Evolutionary conservation across 2,329 filamentous ascomycete genomes (phyloP), one percentile per base, ranked within the genome.

Genomic region (Aureobasidium namibiae): DNA sequence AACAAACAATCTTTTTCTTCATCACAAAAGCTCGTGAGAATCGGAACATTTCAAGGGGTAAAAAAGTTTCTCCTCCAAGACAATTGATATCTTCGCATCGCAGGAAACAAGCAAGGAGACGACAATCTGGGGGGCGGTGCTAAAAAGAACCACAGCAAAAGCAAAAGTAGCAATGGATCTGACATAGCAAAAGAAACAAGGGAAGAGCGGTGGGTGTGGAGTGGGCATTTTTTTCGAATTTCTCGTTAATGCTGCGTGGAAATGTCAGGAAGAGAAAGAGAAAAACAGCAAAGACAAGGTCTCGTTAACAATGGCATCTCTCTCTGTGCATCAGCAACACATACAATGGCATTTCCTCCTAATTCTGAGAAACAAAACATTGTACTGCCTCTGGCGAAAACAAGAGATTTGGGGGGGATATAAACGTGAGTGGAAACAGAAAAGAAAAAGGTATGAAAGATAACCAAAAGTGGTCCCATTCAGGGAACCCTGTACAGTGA

Each of bases 181-280:
- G 26, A 9, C 9, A 29, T 29, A 29, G 26, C 7, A 50, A 39
- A 45, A n/a, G 31, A 11, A 14, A 13, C 24, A 16, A 23, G 16
- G 24, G 24, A 33, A 49, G 11, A 49, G 31, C 23, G 31, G 46
- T 34, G 18, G 23, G 46, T 16, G n/a, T 23, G 18, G 46, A n/a
- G n/a, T 36, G 50, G 50, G 26, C 38, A 44, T 44, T 56, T 56
- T 54, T 56, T 56, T 56, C 50, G 23, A 42, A 24, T 54, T 54
- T 54, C 50, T 56, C 52, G 29, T 56, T 39, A 42, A 45, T 42
- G 42, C 38, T 54, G 50, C 50, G 38, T 54, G 33, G 46, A 23
- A 23, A n/a, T 52, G 34, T 38, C 34, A 39, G 14, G n/a, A n/a
- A n/a, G 24, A 42, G 11, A 53, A 2, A 21, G 13, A 54, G 41